A percentile compares a stretch with the other conserved stretches of the same genome.
phyloP scores from a whole-genome alignment of 2,329 filamentous ascomycete species.

The Colletotrichum theobromicola region DNA sequence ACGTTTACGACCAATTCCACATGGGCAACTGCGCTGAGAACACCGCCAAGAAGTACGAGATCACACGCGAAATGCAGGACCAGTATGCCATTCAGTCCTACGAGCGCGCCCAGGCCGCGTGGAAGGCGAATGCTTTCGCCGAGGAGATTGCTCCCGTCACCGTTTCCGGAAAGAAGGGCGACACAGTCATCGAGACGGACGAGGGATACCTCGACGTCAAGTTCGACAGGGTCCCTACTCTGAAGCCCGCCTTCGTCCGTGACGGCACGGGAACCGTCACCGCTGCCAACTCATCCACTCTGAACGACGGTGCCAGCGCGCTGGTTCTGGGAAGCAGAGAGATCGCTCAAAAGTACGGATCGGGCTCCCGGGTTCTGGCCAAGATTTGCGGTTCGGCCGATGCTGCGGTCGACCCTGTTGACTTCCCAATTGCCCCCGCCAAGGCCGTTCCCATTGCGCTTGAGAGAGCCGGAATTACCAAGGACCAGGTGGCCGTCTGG shows the following conservation, averaged over 20 bases:
- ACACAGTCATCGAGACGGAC: constrained; percentile 78
- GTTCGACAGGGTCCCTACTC: constrained; percentile 80
- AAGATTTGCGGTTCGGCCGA: constrained; percentile 86
- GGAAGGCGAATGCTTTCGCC: constrained; percentile 80
- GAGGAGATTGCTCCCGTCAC: constrained; percentile 92
- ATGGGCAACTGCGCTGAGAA: constrained; percentile 98
- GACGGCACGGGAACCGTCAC: constrained; percentile 91
- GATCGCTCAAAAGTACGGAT: constrained; percentile 80
- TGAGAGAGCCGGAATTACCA: constrained; percentile 85
- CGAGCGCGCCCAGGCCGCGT: constrained; percentile 87
- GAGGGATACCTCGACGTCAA: constrained; percentile 91
- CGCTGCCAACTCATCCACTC: constrained; percentile 89
- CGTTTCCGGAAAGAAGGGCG: constrained; percentile 83
- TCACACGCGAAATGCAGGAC: constrained; percentile 88
- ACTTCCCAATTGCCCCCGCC: constrained; percentile 92
- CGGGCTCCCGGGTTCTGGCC: constrained; percentile 81
- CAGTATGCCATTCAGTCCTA: constrained; percentile 90
- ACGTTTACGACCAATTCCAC: constrained; percentile 95
- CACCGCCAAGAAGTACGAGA: constrained; percentile 84
- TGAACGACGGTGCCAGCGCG: constrained; percentile 94
- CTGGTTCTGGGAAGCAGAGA: constrained; percentile 84
- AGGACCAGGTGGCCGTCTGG: constrained; percentile 92
- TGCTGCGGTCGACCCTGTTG: constrained; percentile 87
- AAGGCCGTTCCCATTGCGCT: constrained; percentile 92
- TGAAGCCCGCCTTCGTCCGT: constrained; percentile 90